These are phyloP conservation scores for Marasmius oreades DNA, from an alignment of 1,284 basidiomycete genomes.

Conservation along the genomic window DNA sequence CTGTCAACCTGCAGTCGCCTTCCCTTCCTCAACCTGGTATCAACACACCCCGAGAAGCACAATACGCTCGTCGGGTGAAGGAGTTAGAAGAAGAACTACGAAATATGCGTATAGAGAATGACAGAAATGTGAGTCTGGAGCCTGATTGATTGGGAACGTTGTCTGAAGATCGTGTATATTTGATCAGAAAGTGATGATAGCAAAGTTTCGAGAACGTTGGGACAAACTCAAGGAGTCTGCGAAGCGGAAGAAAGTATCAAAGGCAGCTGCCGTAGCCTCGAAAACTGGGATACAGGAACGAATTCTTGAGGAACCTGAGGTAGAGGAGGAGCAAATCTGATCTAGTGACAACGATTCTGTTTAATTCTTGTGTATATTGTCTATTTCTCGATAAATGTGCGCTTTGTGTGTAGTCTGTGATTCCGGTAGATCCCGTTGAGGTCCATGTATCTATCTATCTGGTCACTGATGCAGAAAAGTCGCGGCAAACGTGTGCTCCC, in stretches of 20 bases:
- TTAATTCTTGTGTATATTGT: conserved; percentile 17
- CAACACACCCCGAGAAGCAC: conserved; percentile 59
- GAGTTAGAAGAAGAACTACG: conserved; percentile 81
- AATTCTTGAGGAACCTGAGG: conserved; percentile 78
- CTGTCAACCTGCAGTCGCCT: conserved; percentile 46
- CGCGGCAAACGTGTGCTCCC: neutral
- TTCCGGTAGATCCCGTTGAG: no score
- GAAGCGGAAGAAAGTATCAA: conserved; percentile 82
- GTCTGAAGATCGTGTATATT: conserved; percentile 14
- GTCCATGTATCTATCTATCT: no score
- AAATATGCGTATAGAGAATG: conserved; percentile 64
- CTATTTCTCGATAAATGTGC: neutral
- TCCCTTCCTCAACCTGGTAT: conserved; percentile 46
- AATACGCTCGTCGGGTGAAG: conserved; percentile 61
- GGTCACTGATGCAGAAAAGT: no score
- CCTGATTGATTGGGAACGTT: conserved; percentile 3
- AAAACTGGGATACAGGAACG: conserved; percentile 51
- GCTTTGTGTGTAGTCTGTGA: neutral
- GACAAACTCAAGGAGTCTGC: conserved; percentile 85
- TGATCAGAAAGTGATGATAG: conserved; percentile 74
- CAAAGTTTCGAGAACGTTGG: conserved; percentile 83
- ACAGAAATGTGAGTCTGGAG: conserved; percentile 64
- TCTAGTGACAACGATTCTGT: no score
- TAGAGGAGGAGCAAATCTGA: conserved; percentile 50
- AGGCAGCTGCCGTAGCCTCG: conserved; percentile 50